Percentiles rank a stretch among this genome's conserved stretches.
These are phyloP conservation scores for Parsonsia alboflavescens DNA, from an alignment of 257 asterid genomes.

Conservation along the genomic window DNA sequence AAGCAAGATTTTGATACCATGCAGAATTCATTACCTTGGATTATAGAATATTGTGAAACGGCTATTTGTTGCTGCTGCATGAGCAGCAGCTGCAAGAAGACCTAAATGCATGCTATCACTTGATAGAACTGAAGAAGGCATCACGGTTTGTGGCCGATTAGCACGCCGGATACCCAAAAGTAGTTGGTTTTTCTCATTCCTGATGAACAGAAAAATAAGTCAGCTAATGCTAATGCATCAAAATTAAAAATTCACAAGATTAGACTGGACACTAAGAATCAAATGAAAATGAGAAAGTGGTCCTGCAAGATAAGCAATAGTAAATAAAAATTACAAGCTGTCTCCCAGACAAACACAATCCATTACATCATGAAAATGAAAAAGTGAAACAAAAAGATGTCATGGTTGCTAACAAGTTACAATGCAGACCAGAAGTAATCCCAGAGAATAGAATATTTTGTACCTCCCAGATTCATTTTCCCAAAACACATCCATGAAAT, in stretches of 20 bases:
- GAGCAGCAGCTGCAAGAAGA: conserved; percentile 88
- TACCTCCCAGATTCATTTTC: background rate
- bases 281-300: background rate
- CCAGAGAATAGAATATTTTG: background rate
- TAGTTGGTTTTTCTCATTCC: conserved; percentile 79
- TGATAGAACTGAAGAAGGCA: conserved; percentile 78
- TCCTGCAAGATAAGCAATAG: background rate
- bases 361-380: background rate
- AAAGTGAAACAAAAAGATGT: background rate
- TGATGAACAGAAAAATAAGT: conserved; percentile 11
- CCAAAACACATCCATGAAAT: background rate
- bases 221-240: background rate
- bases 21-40: conserved; percentile 49
- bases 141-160: conserved; percentile 59
- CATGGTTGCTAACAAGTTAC: background rate
- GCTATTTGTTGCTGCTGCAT: conserved; percentile 72
- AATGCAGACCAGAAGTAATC: background rate
- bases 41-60: conserved; percentile 73
- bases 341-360: background rate
- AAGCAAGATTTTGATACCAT: background rate
- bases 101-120: conserved; percentile 92
- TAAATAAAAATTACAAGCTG: background rate
- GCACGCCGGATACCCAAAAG: conserved; percentile 78
- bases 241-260: background rate
- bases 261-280: background rate